Evolutionary conservation across 345 rosid species (phyloP).

Genomic region (Kandelia obovata): DNA sequence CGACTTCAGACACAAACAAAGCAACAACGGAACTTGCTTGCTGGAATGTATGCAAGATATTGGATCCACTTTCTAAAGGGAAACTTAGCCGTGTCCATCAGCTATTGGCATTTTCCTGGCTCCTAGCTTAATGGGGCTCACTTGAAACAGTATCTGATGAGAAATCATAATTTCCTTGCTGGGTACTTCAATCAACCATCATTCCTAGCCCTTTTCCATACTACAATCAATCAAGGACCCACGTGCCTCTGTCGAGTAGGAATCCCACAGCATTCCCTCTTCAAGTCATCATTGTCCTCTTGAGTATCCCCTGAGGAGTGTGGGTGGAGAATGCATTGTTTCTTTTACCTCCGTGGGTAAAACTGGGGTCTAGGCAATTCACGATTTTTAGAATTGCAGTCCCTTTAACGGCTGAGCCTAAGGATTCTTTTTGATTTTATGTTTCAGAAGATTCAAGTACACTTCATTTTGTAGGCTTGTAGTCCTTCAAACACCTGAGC

Average conservation of each 20-base stretch:
- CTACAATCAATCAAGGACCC: conserved; percentile 25
- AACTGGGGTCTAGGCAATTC: not conserved
- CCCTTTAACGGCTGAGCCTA: not conserved
- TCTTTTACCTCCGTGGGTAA: conserved; percentile 2
- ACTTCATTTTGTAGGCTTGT: too few species aligned
- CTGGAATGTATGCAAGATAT: conserved; percentile 11
- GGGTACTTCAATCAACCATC: conserved; percentile 12
- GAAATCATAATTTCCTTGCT: conserved; percentile 15
- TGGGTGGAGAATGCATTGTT: conserved; percentile 4
- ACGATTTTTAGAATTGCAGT: conserved; percentile 1
- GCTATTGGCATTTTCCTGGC: conserved; percentile 7
- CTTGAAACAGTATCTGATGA: conserved; percentile 8
- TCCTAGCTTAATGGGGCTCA: conserved; percentile 18
- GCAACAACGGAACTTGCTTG: conserved; percentile 18
- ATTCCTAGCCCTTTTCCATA: conserved; percentile 20
- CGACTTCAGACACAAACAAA: not conserved
- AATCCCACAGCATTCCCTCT: conserved; percentile 14
- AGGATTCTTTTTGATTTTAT: too few species aligned
- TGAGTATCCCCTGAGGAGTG: conserved; percentile 13
- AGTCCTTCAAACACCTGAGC: too few species aligned
- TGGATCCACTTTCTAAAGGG: conserved; percentile 11
- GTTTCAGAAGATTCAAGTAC: too few species aligned
- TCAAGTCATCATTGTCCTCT: conserved; percentile 24
- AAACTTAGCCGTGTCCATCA: conserved; percentile 10
- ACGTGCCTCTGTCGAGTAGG: conserved; percentile 36